phyloP scores from a whole-genome alignment of 345 rosid species.

The Rhizophora mangle region DNA sequence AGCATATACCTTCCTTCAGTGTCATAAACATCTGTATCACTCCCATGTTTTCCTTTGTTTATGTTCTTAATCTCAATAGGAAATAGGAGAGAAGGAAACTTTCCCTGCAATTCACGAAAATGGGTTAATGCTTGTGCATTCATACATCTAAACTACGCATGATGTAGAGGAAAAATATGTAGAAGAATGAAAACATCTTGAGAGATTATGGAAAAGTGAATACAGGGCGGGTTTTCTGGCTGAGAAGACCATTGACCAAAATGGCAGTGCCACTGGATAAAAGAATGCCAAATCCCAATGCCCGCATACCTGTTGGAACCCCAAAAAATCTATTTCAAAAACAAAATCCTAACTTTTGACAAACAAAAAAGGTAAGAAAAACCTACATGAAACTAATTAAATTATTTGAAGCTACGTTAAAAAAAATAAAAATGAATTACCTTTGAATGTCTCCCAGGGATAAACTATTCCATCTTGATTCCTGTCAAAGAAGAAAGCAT shows the following conservation, averaged over 20 bases:
- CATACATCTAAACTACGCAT: too few species aligned
- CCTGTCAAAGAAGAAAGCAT: conserved; percentile 76
- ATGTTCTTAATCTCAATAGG: conserved; percentile 82
- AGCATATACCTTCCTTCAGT: conserved; percentile 60
- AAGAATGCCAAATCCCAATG: conserved; percentile 48
- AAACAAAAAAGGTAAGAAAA: neutral
- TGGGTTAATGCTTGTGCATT: neutral
- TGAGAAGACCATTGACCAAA: conserved; percentile 46
- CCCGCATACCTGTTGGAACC: conserved; percentile 45
- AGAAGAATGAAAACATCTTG: neutral
- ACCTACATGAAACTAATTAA: neutral
- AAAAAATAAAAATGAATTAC: conserved; percentile 13
- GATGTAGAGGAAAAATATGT: neutral
- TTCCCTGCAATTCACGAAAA: conserved; percentile 46
- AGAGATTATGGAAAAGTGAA: conserved; percentile 1
- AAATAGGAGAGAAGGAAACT: conserved; percentile 48
- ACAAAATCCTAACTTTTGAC: too few species aligned
- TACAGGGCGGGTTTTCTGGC: conserved; percentile 62
- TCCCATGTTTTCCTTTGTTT: conserved; percentile 63
- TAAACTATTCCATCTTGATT: conserved; percentile 72
- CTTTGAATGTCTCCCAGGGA: conserved; percentile 78
- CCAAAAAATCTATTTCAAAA: neutral
- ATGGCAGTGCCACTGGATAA: conserved; percentile 35
- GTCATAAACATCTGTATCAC: conserved; percentile 83
- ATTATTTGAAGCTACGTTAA: neutral